phyloP scores from a whole-genome alignment of 2,329 filamentous ascomycete genomes.

The Blumeria hordei region DNA sequence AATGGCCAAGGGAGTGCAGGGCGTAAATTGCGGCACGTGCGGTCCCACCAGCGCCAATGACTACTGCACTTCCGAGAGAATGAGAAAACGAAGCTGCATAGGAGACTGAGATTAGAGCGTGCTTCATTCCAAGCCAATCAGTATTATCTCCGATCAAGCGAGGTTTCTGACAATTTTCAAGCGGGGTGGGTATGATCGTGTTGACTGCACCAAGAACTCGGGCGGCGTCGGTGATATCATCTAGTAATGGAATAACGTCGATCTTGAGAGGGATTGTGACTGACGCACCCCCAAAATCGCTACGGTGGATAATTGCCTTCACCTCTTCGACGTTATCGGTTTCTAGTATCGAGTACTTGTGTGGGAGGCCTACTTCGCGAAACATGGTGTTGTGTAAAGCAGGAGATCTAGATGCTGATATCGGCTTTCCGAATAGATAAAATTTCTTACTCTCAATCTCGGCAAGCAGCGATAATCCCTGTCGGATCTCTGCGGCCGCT shows the following conservation, averaged over 20 bases:
- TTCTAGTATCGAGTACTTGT: constrained; percentile 56
- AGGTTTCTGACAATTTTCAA: constrained; percentile 14
- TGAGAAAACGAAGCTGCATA: constrained; percentile 3
- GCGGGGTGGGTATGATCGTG: constrained; percentile 47
- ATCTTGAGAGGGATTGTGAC: constrained; percentile 91
- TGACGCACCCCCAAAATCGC: constrained; percentile 74
- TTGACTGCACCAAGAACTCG: constrained; percentile 78
- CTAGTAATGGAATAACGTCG: constrained; percentile 59
- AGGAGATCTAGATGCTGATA: constrained; percentile 62
- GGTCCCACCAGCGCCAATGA: constrained; percentile 81
- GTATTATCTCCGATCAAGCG: constrained; percentile 73
- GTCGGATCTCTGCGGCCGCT: constrained; percentile 69
- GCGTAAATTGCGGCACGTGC: constrained; percentile 79
- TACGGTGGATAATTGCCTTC: constrained; percentile 36
- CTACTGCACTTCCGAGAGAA: constrained; percentile 32
- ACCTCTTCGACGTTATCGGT: constrained; percentile 41
- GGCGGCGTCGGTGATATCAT: constrained; percentile 58
- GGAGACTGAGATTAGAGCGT: constrained; percentile 28
- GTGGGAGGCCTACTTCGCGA: constrained; percentile 50
- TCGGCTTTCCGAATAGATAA: constrained; percentile 70
- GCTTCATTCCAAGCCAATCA: constrained; percentile 82
- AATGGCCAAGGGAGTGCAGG: constrained; percentile 59
- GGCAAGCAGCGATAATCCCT: constrained; percentile 53
- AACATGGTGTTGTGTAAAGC: constrained; percentile 80
- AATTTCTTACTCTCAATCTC: constrained; percentile 55